A percentile compares a stretch with the other conserved stretches of the same genome.
phyloP scores from a whole-genome alignment of 192 early-diverging fungal genomes.

The Backusella tarrabulga region DNA sequence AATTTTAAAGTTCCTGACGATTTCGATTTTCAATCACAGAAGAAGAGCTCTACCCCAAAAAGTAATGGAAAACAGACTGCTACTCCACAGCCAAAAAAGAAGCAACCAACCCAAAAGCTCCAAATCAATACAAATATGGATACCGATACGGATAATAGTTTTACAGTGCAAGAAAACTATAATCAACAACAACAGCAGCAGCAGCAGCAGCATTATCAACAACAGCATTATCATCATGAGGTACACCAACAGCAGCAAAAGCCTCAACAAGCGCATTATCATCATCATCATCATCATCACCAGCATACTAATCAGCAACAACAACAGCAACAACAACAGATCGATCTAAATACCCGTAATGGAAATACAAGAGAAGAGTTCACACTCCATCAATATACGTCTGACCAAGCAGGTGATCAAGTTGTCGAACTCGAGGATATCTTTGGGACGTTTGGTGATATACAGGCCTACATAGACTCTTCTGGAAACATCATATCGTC shows the following conservation, averaged over 20 bases:
- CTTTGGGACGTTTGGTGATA: constrained; percentile 25
- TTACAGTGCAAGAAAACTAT: background rate
- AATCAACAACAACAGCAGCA: background rate
- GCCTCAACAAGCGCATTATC: background rate
- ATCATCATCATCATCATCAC: background rate
- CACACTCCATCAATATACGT: constrained; percentile 42
- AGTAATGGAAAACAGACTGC: background rate
- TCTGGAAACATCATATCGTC: constrained; percentile 5
- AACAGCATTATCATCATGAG: constrained; percentile 9
- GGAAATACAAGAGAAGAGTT: constrained; percentile 25
- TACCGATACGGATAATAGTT: constrained; percentile 2
- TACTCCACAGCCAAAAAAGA: background rate
- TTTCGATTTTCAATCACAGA: constrained; percentile 16
- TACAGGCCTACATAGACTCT: constrained; percentile 27
- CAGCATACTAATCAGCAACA: background rate
- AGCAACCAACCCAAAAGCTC: constrained; percentile 1
- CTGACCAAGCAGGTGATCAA: constrained; percentile 42
- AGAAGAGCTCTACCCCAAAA: background rate
- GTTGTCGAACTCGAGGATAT: constrained; percentile 37
- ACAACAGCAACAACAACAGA: background rate
- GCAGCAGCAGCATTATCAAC: background rate
- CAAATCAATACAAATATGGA: constrained; percentile 5
- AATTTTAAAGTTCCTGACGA: constrained; percentile 16
- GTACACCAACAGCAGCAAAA: background rate
- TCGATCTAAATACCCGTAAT: background rate